Evolutionary conservation across 805 yeast genomes (phyloP).

Genomic region (Naumovozyma dairenensis): DNA sequence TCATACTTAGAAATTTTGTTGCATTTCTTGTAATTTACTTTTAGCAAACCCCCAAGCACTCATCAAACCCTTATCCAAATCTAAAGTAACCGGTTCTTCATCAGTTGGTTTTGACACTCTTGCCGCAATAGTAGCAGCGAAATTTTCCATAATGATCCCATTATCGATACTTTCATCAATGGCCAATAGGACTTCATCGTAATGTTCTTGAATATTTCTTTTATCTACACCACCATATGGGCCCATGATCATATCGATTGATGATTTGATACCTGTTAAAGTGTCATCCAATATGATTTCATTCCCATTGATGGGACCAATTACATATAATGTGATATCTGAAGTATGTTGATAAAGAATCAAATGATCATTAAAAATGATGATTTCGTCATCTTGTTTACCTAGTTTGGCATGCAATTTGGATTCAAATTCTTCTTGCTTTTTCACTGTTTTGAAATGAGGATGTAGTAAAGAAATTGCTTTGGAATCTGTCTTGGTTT

Average conservation of each 20-base stretch:
- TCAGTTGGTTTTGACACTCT: slow-evolving; percentile 85
- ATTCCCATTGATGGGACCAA: slow-evolving; percentile 72
- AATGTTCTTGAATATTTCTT: slow-evolving; percentile 66
- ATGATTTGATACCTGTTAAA: slow-evolving; percentile 68
- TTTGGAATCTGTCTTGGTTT: slow-evolving; percentile 8
- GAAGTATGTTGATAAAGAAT: slow-evolving; percentile 80
- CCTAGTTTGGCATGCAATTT: slow-evolving; percentile 64
- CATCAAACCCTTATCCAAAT: slow-evolving; percentile 66
- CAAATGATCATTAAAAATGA: slow-evolving; percentile 67
- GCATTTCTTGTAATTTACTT: slow-evolving; percentile 51
- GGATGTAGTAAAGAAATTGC: slow-evolving; percentile 5
- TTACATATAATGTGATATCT: slow-evolving; percentile 62
- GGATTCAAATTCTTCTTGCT: slow-evolving; percentile 71
- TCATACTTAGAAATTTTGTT: slow-evolving; percentile 33
- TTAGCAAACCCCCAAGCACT: slow-evolving; percentile 84
- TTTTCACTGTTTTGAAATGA: slow-evolving; percentile 31
- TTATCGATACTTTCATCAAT: slow-evolving; percentile 91
- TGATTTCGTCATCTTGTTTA: slow-evolving; percentile 70
- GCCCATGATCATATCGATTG: slow-evolving; percentile 64
- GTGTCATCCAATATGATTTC: slow-evolving; percentile 72
- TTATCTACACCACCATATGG: slow-evolving; percentile 57
- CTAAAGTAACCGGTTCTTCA: slow-evolving; percentile 49
- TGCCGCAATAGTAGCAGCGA: slow-evolving; percentile 74
- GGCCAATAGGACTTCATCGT: slow-evolving; percentile 76
- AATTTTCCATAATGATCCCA: slow-evolving; percentile 86